Conservation (phyloP, 805 yeast species). For the Clavispora santaluciae region DNA sequence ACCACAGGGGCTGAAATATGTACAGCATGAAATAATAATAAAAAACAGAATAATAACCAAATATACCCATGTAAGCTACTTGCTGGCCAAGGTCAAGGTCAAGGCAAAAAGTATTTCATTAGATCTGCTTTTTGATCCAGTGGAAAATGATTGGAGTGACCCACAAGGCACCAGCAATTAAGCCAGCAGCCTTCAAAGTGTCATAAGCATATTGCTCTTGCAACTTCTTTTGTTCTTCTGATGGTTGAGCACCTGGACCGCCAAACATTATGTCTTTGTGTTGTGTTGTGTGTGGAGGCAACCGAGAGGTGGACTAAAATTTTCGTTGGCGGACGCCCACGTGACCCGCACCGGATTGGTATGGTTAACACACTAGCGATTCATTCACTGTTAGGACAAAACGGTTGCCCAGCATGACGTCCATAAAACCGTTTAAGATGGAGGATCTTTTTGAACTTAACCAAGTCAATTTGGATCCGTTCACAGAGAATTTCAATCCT, state of each 20-base stretch:
- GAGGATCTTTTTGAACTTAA: constrained; percentile 74
- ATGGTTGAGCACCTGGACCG: constrained; percentile 43
- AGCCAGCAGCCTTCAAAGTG: constrained; percentile 56
- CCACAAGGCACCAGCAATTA: constrained; percentile 65
- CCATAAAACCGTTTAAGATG: constrained; percentile 82
- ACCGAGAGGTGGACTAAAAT: not conserved
- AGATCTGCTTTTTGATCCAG: constrained; percentile 47
- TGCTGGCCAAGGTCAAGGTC: no score
- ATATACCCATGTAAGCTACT: not conserved
- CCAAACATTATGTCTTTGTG: constrained; percentile 32
- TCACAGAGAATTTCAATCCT: constrained; percentile 87
- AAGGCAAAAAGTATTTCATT: no score
- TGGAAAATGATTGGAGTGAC: constrained; percentile 51
- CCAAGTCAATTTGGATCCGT: constrained; percentile 75
- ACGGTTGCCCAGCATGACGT: constrained; percentile 55
- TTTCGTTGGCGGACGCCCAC: constrained; percentile 1
- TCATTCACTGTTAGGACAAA: not conserved
- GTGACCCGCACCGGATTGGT: constrained; percentile 1
- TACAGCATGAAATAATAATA: not conserved
- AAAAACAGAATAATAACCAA: not conserved
- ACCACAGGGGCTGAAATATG: constrained; percentile 1
- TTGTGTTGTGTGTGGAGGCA: not conserved
- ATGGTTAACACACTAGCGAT: not conserved
- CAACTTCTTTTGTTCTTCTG: constrained; percentile 62
- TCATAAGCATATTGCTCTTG: constrained; percentile 60